Evolutionary conservation across 495 filamentous ascomycete genomes (phyloP).

Genomic region (Beverwykella pulmonaria): DNA sequence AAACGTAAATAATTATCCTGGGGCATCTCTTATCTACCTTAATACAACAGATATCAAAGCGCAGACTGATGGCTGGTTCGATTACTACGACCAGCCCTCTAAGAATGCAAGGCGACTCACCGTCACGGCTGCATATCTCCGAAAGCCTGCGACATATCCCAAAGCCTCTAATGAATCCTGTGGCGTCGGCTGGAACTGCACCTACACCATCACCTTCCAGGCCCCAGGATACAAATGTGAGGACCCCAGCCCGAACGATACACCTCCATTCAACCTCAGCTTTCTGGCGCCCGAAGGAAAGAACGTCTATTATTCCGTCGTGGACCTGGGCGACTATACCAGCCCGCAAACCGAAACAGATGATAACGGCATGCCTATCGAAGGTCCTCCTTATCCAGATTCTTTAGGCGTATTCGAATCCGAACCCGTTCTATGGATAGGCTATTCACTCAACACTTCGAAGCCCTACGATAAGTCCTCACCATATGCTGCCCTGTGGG

Average conservation of each 20-base stretch:
- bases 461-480: constrained; percentile 24
- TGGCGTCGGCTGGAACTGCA: constrained; percentile 45
- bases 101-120: constrained; percentile 37
- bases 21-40: constrained; percentile 42
- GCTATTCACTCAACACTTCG: constrained; percentile 44
- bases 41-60: constrained; percentile 45
- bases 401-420: constrained; percentile 42
- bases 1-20: constrained; percentile 37
- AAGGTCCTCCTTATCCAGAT: constrained; percentile 26
- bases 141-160: constrained; percentile 30
- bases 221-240: constrained; percentile 49
- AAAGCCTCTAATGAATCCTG: constrained; percentile 27
- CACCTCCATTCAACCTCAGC: constrained; percentile 33
- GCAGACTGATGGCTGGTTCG: constrained; percentile 27
- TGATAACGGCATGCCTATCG: constrained; percentile 16
- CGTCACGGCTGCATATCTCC: constrained; percentile 36
- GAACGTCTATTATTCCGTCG: constrained; percentile 39
- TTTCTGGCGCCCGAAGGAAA: constrained; percentile 42
- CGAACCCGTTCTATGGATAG: constrained; percentile 49
- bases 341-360: constrained; percentile 30
- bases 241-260: constrained; percentile 21
- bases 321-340: constrained; percentile 38
- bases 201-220: constrained; percentile 41
- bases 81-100: constrained; percentile 48
- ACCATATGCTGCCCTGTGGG: constrained; percentile 33